These are phyloP conservation scores for Aschersonia sp. DNA, from an alignment of 2,329 filamentous ascomycete genomes.

Conservation along the genomic window DNA sequence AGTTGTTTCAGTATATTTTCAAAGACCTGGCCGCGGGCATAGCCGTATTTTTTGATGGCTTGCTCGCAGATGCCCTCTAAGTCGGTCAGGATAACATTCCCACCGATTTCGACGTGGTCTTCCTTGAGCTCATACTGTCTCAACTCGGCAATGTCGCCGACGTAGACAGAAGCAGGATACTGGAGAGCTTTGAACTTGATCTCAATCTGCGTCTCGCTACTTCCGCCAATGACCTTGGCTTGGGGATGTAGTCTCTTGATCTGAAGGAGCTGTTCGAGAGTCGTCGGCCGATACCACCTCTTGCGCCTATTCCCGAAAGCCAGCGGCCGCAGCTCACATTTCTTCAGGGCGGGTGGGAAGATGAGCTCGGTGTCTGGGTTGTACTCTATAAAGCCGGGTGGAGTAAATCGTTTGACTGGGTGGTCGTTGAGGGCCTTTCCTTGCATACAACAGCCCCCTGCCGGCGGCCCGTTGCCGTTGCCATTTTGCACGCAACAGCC, in stretches of 20 bases:
- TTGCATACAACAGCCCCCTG: slow-evolving; percentile 55
- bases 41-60: slow-evolving; percentile 67
- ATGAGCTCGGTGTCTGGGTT: slow-evolving; percentile 89
- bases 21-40: slow-evolving; percentile 61
- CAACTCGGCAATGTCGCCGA: slow-evolving; percentile 85
- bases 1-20: slow-evolving; percentile 87
- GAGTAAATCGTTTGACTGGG: slow-evolving; percentile 56
- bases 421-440: slow-evolving; percentile 32
- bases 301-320: slow-evolving; percentile 91
- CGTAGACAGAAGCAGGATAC: slow-evolving; percentile 79
- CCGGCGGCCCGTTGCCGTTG: slow-evolving; percentile 16
- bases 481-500: slow-evolving; percentile 62
- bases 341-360: slow-evolving; percentile 74
- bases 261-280: slow-evolving; percentile 71
- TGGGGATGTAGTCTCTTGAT: slow-evolving; percentile 77
- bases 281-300: slow-evolving; percentile 83
- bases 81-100: slow-evolving; percentile 85
- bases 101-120: slow-evolving; percentile 78
- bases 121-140: slow-evolving; percentile 68
- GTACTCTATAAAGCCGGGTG: slow-evolving; percentile 87
- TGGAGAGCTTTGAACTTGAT: slow-evolving; percentile 94
- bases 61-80: slow-evolving; percentile 72
- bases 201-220: slow-evolving; percentile 95
- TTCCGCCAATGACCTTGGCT: slow-evolving; percentile 90
- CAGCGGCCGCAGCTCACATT: slow-evolving; percentile 67